Percentiles rank a stretch among this genome's conserved stretches.
These are phyloP conservation scores for Phytophthora boehmeriae DNA, from an alignment of 352 stramenopile genomes.

Conservation along the genomic window DNA sequence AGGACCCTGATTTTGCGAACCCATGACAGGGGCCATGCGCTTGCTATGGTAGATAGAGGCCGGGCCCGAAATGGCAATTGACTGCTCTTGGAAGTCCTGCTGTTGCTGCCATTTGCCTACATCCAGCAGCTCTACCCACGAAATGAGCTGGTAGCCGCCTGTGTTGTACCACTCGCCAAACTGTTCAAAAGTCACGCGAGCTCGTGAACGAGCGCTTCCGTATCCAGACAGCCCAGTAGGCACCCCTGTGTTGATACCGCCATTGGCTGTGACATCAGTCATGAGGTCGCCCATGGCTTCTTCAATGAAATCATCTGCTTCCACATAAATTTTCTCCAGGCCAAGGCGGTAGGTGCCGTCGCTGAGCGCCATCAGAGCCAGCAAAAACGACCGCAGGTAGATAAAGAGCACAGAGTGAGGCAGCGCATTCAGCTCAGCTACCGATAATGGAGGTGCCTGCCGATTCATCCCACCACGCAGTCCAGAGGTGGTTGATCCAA, in stretches of 20 bases:
- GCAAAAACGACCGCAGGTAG: conserved; percentile 84
- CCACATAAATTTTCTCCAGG: conserved; percentile 86
- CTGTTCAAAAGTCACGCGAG: conserved; percentile 89
- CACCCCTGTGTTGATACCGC: conserved; percentile 34
- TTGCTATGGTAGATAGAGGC: conserved; percentile 36
- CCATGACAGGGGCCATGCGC: conserved; percentile 38
- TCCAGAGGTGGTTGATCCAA: conserved; percentile 31
- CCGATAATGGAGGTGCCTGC: conserved; percentile 33
- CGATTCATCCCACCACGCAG: conserved; percentile 36
- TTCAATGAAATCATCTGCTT: conserved; percentile 87
- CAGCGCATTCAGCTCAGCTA: conserved; percentile 62
- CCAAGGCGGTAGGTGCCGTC: conserved; percentile 82
- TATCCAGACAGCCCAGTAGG: conserved; percentile 55
- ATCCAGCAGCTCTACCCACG: conserved; percentile 87
- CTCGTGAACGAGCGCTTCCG: conserved; percentile 64
- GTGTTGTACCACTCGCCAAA: conserved; percentile 92
- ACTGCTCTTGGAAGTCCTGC: conserved; percentile 67
- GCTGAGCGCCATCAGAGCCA: conserved; percentile 87
- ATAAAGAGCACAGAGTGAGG: conserved; percentile 86
- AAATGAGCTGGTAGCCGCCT: conserved; percentile 80
- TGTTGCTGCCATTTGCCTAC: conserved; percentile 85
- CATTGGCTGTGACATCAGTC: conserved; percentile 72
- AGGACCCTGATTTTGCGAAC: conserved; percentile 58
- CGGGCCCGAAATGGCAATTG: conserved; percentile 31
- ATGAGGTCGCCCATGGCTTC: conserved; percentile 88